Evolutionary conservation across 2,329 filamentous ascomycete species (phyloP).

Genomic region (Scorias spongiosa): DNA sequence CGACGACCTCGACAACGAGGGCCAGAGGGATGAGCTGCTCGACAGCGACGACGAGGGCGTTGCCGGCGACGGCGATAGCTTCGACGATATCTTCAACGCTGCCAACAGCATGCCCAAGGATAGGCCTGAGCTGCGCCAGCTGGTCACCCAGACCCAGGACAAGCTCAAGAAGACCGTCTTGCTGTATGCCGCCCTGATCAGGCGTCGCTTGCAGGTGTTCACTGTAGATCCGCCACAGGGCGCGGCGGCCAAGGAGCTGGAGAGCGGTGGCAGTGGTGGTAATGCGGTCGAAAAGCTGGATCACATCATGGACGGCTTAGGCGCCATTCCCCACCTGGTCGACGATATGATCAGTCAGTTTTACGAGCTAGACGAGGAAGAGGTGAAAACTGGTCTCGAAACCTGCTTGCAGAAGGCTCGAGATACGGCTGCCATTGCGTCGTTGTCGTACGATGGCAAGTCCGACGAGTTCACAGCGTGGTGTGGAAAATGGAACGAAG

Average conservation of each 20-base stretch:
- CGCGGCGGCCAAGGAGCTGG: conserved; percentile 2
- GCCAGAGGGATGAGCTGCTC: conserved; percentile 19
- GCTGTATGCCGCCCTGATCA: conserved; percentile 54
- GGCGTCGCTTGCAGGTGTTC: conserved; percentile 46
- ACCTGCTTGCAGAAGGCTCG: conserved; percentile 47
- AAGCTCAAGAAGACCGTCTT: conserved; percentile 52
- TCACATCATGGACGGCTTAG: conserved; percentile 40
- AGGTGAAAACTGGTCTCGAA: conserved; percentile 44
- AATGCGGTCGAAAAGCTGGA: conserved; percentile 31
- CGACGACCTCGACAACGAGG: conserved; percentile 33
- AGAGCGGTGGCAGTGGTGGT: conserved; percentile 4
- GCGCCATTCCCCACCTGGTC: conserved; percentile 48
- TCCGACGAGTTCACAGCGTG: conserved; percentile 67
- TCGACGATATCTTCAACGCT: conserved; percentile 55
- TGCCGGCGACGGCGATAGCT: conserved; percentile 33
- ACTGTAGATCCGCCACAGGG: not conserved
- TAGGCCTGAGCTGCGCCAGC: conserved; percentile 50
- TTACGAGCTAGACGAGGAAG: conserved; percentile 49
- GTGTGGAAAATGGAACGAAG: conserved; percentile 43
- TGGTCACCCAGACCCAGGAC: conserved; percentile 49
- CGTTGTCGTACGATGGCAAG: conserved; percentile 45
- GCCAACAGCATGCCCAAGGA: conserved; percentile 46
- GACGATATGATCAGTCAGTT: conserved; percentile 58
- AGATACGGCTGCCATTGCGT: conserved; percentile 39
- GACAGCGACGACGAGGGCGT: conserved; percentile 25